These are phyloP conservation scores for Colletotrichum zoysiae DNA, from an alignment of 2,329 filamentous ascomycete species.

Conservation along the genomic window DNA sequence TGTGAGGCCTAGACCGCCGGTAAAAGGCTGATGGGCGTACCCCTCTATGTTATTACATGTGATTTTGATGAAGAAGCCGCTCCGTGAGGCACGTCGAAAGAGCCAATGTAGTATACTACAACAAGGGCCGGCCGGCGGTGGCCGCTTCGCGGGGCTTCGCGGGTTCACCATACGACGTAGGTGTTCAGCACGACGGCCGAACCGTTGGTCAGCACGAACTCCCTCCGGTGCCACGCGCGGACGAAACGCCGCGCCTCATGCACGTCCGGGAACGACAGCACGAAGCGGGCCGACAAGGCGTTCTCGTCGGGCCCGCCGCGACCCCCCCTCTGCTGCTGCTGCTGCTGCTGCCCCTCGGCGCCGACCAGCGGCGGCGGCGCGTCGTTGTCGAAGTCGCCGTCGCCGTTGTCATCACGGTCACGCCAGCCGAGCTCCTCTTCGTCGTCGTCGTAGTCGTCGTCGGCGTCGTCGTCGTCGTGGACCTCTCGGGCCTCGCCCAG, in stretches of 20 bases:
- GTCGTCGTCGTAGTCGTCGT: neutral
- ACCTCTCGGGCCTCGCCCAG: neutral
- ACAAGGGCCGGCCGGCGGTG: neutral
- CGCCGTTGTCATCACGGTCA: slow-evolving; percentile 1
- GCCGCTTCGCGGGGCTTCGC: neutral
- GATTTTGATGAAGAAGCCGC: neutral
- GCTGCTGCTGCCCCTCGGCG: neutral
- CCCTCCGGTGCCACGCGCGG: slow-evolving; percentile 56
- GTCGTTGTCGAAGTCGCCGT: slow-evolving; percentile 5
- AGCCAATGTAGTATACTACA: slow-evolving; percentile 3
- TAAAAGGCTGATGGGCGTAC: neutral
- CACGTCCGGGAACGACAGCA: slow-evolving; percentile 49
- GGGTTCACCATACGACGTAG: slow-evolving; percentile 39
- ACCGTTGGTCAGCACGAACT: slow-evolving; percentile 40
- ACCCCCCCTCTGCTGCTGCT: too few species aligned
- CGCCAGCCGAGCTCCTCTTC: slow-evolving; percentile 3
- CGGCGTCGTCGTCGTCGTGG: neutral
- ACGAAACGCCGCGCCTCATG: slow-evolving; percentile 55
- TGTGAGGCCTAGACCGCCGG: neutral
- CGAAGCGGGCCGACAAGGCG: slow-evolving; percentile 46
- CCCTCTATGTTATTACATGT: neutral
- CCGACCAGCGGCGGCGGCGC: slow-evolving; percentile 15
- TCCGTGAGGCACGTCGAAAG: neutral
- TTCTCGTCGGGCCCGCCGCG: slow-evolving; percentile 23
- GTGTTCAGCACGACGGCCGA: slow-evolving; percentile 31